These are phyloP conservation scores for Fagopyrum tataricum DNA, from an alignment of 148 eudicot species.

Conservation along the genomic window DNA sequence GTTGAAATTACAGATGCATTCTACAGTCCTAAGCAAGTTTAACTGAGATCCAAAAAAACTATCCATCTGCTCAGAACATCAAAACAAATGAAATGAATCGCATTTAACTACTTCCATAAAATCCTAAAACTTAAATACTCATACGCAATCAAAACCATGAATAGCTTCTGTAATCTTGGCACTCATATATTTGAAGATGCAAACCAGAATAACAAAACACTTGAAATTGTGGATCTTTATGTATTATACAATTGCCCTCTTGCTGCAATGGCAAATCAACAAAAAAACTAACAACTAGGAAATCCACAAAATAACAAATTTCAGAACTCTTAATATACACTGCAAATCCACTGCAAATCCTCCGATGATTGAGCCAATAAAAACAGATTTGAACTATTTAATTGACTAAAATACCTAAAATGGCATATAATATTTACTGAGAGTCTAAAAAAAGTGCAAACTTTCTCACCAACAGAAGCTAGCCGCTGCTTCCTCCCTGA, in stretches of 20 bases:
- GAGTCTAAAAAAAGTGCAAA: not conserved
- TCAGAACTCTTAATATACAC: not conserved
- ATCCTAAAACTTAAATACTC: not conserved
- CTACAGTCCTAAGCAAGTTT: not conserved
- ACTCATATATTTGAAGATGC: not conserved
- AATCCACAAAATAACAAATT: not conserved
- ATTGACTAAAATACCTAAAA: too few species aligned
- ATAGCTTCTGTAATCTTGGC: not conserved
- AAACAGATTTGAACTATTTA: too few species aligned
- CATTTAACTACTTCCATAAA: not conserved
- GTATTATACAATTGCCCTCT: not conserved
- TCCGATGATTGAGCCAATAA: too few species aligned
- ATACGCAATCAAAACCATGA: not conserved
- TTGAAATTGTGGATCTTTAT: not conserved
- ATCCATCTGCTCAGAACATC: not conserved
- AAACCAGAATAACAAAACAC: not conserved
- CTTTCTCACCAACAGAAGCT: constrained; percentile 61
- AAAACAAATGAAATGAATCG: too few species aligned
- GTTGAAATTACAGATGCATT: not conserved
- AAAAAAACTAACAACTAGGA: not conserved
- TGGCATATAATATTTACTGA: too few species aligned
- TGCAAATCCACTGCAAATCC: too few species aligned
- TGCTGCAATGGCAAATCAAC: not conserved
- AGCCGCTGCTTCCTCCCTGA: constrained; percentile 87
- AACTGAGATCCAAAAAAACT: not conserved